These are phyloP conservation scores for Boechera stricta DNA, from an alignment of 345 rosid genomes.

Conservation along the genomic window DNA sequence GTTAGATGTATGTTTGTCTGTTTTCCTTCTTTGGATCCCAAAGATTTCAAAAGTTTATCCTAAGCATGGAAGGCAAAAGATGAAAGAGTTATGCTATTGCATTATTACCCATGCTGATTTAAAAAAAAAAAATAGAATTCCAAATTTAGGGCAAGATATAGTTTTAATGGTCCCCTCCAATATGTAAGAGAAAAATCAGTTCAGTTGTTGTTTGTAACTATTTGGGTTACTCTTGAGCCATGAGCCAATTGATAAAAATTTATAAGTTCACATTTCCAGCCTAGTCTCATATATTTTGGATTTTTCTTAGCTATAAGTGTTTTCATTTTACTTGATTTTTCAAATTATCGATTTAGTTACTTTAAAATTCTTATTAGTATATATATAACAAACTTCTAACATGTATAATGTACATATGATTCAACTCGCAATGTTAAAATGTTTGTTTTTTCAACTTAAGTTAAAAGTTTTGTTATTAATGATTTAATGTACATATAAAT, in stretches of 20 bases:
- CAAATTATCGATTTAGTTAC: background rate
- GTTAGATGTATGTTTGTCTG: conserved; percentile 14
- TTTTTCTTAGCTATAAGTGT: background rate
- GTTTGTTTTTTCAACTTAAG: background rate
- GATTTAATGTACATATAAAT: background rate
- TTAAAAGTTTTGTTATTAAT: background rate
- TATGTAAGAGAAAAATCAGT: conserved; percentile 28
- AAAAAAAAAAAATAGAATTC: background rate
- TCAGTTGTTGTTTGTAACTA: conserved; percentile 45
- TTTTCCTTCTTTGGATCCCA: conserved; percentile 15
- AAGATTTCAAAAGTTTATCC: conserved; percentile 19
- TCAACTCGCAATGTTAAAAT: background rate
- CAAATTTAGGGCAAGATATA: conserved; percentile 13
- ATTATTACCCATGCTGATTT: conserved; percentile 37
- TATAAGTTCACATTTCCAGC: conserved; percentile 17
- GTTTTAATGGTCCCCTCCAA: conserved; percentile 43
- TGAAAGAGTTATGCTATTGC: conserved; percentile 21
- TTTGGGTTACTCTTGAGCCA: conserved; percentile 31
- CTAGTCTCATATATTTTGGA: conserved; percentile 20
- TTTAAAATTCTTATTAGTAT: too few relatives aligned
- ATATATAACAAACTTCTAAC: background rate
- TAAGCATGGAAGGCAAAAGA: conserved; percentile 21
- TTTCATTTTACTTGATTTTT: background rate
- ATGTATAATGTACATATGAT: background rate
- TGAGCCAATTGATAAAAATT: conserved; percentile 7